Base-by-base conservation (phyloP, 2,329 filamentous ascomycete genomes). In the Aspergillus melleus region DNA sequence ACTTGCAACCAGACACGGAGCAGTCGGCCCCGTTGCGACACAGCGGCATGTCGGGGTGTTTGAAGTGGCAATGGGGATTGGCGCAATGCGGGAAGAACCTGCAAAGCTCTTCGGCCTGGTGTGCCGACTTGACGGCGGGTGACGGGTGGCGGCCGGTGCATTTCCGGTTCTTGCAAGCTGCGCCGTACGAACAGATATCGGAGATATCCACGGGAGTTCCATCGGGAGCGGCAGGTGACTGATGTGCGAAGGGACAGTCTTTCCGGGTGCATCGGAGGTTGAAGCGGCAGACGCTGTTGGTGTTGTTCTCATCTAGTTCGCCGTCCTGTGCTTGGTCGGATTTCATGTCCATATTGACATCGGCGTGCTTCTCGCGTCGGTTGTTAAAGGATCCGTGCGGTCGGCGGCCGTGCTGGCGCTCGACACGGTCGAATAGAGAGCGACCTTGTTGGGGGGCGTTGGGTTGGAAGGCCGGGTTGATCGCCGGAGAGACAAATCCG, bases 11-110 rank as follows among this genome's bases (percentile, higher is more conserved):
- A 12, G 88, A 80, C 4, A 86, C 87, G 39, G 88, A 88, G 81
- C 95, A 99, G 73, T 94, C 91, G 52, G 89, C 90, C 29, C 95
- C 95, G 73, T 97, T 97, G 60, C 91, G 88, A 80, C 95, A 99
- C 24, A 91, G 83, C 6, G 92, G 91, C 85, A 92, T 91, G 29
- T 84, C 85, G 0, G 92, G 92, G 73, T 99, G 95, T 75, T 89
- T 89, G 82, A 97, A 99, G 1, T 90, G 86, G 73, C 95, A 99
- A 67, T 86, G 84, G 9, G 88, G 85, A 75, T 98, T 97, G 53
- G 91, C 89, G 81, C 92, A 96, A 78, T 96, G 91, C 60, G 93
- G 92, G 76, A 87, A 96, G 82, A 92, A 96, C 72, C 90, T 91
- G 85, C 93, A 96, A 70, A 96, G 89, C 74, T 90, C 88, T 74